Percentiles rank a stretch among this genome's conserved stretches.
Evolutionary conservation across 169 alveolate species (phyloP).

Genomic region (Plasmodium ovale): DNA sequence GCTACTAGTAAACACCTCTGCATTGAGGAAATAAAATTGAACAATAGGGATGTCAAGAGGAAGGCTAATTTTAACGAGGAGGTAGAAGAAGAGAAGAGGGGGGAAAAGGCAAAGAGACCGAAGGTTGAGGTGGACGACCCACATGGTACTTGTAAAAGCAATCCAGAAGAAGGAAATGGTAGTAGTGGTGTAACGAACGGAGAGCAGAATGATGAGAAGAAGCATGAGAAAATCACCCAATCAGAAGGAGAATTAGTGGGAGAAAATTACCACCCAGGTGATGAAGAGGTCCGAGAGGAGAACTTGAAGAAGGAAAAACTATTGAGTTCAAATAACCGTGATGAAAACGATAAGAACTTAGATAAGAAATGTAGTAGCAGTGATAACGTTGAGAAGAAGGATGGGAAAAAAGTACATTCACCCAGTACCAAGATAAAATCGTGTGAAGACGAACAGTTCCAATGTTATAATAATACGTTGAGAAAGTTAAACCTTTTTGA

Average conservation of each 20-base stretch:
- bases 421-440: background rate
- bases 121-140: background rate
- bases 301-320: background rate
- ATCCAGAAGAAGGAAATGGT: background rate
- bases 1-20: background rate
- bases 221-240: too few relatives aligned
- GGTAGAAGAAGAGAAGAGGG: background rate
- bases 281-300: too few relatives aligned
- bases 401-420: background rate
- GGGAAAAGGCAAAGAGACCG: background rate
- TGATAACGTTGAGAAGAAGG: constrained; percentile 6
- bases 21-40: constrained; percentile 30
- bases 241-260: too few relatives aligned
- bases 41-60: constrained; percentile 36
- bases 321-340: background rate
- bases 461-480: constrained; percentile 18
- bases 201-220: background rate
- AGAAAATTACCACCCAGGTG: background rate
- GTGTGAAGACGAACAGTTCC: constrained; percentile 4
- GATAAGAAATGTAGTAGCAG: background rate
- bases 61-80: constrained; percentile 22
- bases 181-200: background rate
- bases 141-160: background rate
- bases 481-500: constrained; percentile 43
- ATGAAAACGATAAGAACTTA: background rate